Base-by-base conservation (phyloP, 192 early-diverging fungal genomes). In the Allomyces javanicus region DNA sequence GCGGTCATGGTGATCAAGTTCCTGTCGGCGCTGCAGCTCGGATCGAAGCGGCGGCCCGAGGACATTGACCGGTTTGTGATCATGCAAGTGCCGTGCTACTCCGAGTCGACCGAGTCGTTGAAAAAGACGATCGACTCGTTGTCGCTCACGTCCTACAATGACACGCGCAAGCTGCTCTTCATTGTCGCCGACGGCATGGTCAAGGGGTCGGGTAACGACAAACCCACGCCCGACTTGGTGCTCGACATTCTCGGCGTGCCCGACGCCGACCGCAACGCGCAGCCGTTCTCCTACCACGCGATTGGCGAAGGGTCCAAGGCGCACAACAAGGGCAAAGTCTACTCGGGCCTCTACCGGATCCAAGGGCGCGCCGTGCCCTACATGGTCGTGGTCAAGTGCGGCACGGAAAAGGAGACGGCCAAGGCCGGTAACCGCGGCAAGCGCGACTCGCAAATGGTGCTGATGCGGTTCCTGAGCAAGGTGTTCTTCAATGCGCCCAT, bases 401-500 rank as follows among this genome's bases (percentile, higher is more conserved):
- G 96, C 11, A 85, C 79, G 24, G 89, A 87, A 0, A 81, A 77
- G 25, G 94, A 97, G 73, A 79, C 84, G 23, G 78, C 77, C 50
- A 84, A 85, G 22, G 91, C 94, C 24, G 95, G 95, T 33, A 99
- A 99, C 73, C 82, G 94, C 62, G 96, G 96, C 69, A 99, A 99
- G 79, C 91, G 96, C 65, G 96, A 99, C 77, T 96, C 96, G 64
- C 96, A 99, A 74, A 85, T 99, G 80, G 78, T 99, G 40, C 79
- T 96, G 68, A 99, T 99, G 96, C 79, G 86, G 58, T 99, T 96
- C 85, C 81, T 99, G 68, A 93, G 91, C 72, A 88, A 92, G 74
- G 94, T 99, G 19, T 89, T 92, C 75, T 96, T 93, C 72, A 87
- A 96, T 71, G 76, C 83, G 63, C 80, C 89, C 17, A 97, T 99